phyloP scores from a whole-genome alignment of 176 grass and related monocot species.

The Cenchrus americanus region DNA sequence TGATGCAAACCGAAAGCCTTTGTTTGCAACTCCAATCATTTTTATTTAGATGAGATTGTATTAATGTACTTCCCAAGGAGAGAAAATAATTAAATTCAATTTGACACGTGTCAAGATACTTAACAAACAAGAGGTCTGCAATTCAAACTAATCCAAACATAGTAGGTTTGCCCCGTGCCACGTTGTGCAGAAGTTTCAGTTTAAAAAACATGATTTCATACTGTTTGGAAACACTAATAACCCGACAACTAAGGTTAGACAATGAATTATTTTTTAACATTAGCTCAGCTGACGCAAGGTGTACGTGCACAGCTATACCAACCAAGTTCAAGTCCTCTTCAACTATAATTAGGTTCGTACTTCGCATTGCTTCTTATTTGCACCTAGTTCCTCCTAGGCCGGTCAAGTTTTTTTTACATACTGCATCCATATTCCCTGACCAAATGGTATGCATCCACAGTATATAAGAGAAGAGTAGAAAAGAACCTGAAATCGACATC shows the following conservation, averaged over 20 bases:
- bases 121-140: conserved; percentile 16
- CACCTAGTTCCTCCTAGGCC: not conserved
- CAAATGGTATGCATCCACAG: not conserved
- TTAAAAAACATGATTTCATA: not conserved
- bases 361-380: not conserved
- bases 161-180: conserved; percentile 9
- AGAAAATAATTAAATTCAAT: conserved; percentile 15
- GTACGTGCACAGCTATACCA: not conserved
- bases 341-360: not conserved
- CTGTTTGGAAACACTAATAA: not conserved
- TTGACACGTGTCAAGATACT: conserved; percentile 9
- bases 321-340: not conserved
- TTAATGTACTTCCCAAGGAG: conserved; percentile 11
- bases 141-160: conserved; percentile 31
- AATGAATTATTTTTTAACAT: conserved; percentile 16
- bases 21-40: conserved; percentile 6
- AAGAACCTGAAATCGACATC: conserved; percentile 94
- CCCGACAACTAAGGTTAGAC: conserved; percentile 5
- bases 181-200: not conserved
- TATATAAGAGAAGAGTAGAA: not conserved
- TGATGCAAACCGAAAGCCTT: not conserved
- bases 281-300: not conserved
- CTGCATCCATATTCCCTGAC: not conserved
- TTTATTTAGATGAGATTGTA: conserved; percentile 27
- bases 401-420: not conserved